A percentile compares a stretch with the other conserved stretches of the same genome.
These are phyloP conservation scores for Parasarocladium wereldwijsianum DNA, from an alignment of 2,329 filamentous ascomycete species.

Conservation along the genomic window DNA sequence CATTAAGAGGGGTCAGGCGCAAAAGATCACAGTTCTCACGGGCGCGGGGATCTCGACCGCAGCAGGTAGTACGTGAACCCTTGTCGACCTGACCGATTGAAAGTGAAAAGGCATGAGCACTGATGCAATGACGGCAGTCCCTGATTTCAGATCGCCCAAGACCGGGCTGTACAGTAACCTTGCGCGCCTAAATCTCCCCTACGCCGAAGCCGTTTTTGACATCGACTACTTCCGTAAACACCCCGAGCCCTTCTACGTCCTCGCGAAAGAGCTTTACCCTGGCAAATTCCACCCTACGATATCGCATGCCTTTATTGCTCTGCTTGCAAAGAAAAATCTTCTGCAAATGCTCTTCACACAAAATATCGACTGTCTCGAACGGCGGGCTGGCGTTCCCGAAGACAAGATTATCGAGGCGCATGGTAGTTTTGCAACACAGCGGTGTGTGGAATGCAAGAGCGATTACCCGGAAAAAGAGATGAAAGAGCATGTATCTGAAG, in stretches of 20 bases:
- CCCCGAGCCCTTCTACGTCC: conserved; percentile 79
- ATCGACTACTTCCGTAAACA: conserved; percentile 76
- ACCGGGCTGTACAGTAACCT: conserved; percentile 93
- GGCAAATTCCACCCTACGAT: conserved; percentile 80
- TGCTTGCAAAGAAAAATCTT: conserved; percentile 66
- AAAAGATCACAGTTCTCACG: conserved; percentile 72
- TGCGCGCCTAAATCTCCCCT: conserved; percentile 67
- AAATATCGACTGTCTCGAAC: conserved; percentile 93
- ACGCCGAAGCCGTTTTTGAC: conserved; percentile 88
- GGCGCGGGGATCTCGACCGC: conserved; percentile 79
- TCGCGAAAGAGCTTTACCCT: conserved; percentile 85
- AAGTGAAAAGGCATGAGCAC: not conserved
- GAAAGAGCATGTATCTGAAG: conserved; percentile 49
- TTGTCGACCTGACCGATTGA: not conserved
- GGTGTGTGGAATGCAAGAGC: conserved; percentile 75
- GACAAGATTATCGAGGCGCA: conserved; percentile 86
- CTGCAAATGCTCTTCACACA: conserved; percentile 86
- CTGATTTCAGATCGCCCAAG: conserved; percentile 86
- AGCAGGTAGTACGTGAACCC: conserved; percentile 38
- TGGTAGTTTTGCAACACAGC: conserved; percentile 82
- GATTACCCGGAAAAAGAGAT: conserved; percentile 62
- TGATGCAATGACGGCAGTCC: conserved; percentile 40
- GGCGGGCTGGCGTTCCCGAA: conserved; percentile 66
- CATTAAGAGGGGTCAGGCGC: conserved; percentile 54
- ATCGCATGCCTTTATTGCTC: conserved; percentile 73